phyloP scores from a whole-genome alignment of 1,139 yeast species.

The Debaryomyces sp. region DNA sequence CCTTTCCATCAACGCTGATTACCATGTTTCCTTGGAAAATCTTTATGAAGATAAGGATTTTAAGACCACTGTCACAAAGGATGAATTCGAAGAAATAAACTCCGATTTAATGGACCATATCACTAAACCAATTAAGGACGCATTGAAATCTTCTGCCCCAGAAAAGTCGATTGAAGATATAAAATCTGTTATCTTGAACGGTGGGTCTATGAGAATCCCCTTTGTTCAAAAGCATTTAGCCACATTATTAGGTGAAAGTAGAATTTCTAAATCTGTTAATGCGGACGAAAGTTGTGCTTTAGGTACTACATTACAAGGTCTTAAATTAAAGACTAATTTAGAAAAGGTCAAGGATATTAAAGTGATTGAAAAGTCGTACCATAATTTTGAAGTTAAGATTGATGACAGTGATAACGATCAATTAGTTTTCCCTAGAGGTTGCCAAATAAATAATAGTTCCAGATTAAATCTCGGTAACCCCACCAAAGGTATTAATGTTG shows the following conservation, averaged over 20 bases:
- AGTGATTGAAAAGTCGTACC: slow-evolving; percentile 58
- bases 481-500: slow-evolving; percentile 37
- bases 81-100: slow-evolving; percentile 70
- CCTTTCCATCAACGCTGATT: slow-evolving; percentile 85
- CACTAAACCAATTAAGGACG: slow-evolving; percentile 56
- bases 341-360: slow-evolving; percentile 65
- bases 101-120: slow-evolving; percentile 47
- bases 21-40: slow-evolving; percentile 72
- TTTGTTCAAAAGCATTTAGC: slow-evolving; percentile 66
- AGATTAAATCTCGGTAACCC: slow-evolving; percentile 37
- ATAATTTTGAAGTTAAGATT: slow-evolving; percentile 40
- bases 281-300: slow-evolving; percentile 97
- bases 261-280: slow-evolving; percentile 83
- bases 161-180: slow-evolving; percentile 40
- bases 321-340: slow-evolving; percentile 47
- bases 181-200: slow-evolving; percentile 76
- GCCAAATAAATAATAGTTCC: slow-evolving; percentile 29
- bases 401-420: slow-evolving; percentile 35
- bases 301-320: slow-evolving; percentile 86
- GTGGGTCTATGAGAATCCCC: slow-evolving; percentile 94
- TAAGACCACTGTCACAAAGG: slow-evolving; percentile 63
- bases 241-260: slow-evolving; percentile 58
- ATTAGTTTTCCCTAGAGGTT: slow-evolving; percentile 47
- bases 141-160: slow-evolving; percentile 40
- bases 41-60: slow-evolving; percentile 74